Conservation (phyloP, 805 yeast genomes). For the Lipomyces orientalis region DNA sequence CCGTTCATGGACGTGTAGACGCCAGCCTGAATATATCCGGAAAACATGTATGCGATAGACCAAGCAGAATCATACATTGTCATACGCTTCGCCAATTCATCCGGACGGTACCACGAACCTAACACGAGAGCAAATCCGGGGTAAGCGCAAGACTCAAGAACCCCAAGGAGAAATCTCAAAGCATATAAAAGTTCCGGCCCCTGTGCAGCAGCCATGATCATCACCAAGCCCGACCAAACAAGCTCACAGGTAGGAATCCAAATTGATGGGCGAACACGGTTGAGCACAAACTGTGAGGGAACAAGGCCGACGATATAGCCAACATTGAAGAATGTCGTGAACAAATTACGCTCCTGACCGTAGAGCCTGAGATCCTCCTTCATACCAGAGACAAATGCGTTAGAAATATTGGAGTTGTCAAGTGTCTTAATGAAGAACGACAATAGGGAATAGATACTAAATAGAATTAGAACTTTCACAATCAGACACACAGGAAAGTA, state of each 20-base stretch:
- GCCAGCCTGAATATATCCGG: slow-evolving; percentile 68
- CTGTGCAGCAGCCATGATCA: slow-evolving; percentile 48
- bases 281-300: slow-evolving; percentile 50
- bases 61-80: slow-evolving; percentile 66
- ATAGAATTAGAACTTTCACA: background rate
- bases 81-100: slow-evolving; percentile 64
- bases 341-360: slow-evolving; percentile 33
- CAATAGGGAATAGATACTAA: slow-evolving; percentile 26
- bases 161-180: slow-evolving; percentile 25
- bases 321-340: slow-evolving; percentile 34
- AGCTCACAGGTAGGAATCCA: slow-evolving; percentile 53
- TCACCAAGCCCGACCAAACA: slow-evolving; percentile 52
- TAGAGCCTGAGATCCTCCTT: slow-evolving; percentile 51
- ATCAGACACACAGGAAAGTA: background rate
- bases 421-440: slow-evolving; percentile 58
- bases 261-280: slow-evolving; percentile 41
- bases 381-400: slow-evolving; percentile 74
- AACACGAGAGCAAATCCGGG: slow-evolving; percentile 51
- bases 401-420: slow-evolving; percentile 63
- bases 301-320: slow-evolving; percentile 56
- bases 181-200: slow-evolving; percentile 46
- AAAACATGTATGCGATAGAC: slow-evolving; percentile 63
- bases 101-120: slow-evolving; percentile 57
- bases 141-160: slow-evolving; percentile 62
- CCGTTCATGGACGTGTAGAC: slow-evolving; percentile 57